Evolutionary conservation across 2,329 filamentous ascomycete genomes (phyloP).

Genomic region (Sclerotinia spermophila): DNA sequence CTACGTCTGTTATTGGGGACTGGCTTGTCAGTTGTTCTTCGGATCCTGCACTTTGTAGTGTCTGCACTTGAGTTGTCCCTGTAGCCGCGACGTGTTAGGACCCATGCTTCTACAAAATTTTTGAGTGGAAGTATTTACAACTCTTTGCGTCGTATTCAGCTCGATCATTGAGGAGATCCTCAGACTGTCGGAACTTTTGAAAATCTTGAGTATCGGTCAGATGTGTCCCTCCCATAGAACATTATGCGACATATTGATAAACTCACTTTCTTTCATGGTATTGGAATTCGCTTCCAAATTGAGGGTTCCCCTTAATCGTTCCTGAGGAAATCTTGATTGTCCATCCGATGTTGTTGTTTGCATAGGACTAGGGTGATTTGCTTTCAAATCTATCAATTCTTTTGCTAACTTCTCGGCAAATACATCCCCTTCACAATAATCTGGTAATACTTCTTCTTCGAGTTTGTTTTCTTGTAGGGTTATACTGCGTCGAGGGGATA

Average conservation of each 20-base stretch:
- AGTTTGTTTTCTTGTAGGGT: background rate
- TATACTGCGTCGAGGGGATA: conserved; percentile 17
- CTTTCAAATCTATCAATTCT: background rate
- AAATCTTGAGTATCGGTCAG: background rate
- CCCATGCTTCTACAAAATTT: no score
- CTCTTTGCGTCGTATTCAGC: background rate
- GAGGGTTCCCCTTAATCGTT: background rate
- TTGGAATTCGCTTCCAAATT: background rate
- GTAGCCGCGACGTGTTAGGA: background rate
- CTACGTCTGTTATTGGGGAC: background rate
- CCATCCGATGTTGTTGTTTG: background rate
- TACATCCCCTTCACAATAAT: background rate
- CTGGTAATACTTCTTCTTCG: background rate
- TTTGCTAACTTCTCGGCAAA: conserved; percentile 8
- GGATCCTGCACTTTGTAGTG: background rate
- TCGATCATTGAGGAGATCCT: background rate
- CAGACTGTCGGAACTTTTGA: background rate
- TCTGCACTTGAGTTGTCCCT: conserved; percentile 18
- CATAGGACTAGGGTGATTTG: background rate
- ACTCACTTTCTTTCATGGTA: background rate
- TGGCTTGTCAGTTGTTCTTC: background rate
- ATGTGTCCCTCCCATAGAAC: background rate
- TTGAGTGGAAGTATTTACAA: background rate
- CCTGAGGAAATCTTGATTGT: background rate
- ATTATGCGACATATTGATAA: background rate